A percentile compares a stretch with the other conserved stretches of the same genome.
Conservation (phyloP, 306 rosid genomes). For the Sphenostylis stenocarpa region DNA sequence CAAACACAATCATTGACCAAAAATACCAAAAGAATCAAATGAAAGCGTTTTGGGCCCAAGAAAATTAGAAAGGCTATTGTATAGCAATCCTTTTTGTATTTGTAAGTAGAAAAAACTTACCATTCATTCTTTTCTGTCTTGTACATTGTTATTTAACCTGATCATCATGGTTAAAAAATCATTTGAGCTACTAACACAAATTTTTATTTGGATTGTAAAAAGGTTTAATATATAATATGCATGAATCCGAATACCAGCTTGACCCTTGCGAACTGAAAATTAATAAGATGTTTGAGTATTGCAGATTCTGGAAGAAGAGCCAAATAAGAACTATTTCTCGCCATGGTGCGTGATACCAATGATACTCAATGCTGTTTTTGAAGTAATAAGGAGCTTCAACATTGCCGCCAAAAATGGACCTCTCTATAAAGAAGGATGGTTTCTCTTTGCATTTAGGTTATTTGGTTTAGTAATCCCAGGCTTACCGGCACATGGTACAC, state of each 20-base stretch:
- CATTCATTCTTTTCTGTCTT: no score
- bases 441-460: slow-evolving; percentile 50
- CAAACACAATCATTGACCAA: neutral
- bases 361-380: slow-evolving; percentile 48
- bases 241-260: no score
- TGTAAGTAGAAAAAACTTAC: neutral
- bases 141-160: no score
- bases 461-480: slow-evolving; percentile 63
- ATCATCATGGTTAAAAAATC: no score
- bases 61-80: neutral
- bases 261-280: no score
- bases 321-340: slow-evolving; percentile 68
- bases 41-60: neutral
- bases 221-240: neutral
- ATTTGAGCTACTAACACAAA: neutral
- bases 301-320: slow-evolving; percentile 69
- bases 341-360: slow-evolving; percentile 43
- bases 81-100: neutral
- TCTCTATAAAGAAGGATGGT: slow-evolving; percentile 53
- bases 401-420: slow-evolving; percentile 44
- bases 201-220: neutral
- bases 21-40: neutral
- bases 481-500: slow-evolving; percentile 60
- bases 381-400: slow-evolving; percentile 70
- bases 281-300: neutral